Base-by-base conservation (phyloP, 768 basidiomycete genomes). In the Plicaturopsis crispa region DNA sequence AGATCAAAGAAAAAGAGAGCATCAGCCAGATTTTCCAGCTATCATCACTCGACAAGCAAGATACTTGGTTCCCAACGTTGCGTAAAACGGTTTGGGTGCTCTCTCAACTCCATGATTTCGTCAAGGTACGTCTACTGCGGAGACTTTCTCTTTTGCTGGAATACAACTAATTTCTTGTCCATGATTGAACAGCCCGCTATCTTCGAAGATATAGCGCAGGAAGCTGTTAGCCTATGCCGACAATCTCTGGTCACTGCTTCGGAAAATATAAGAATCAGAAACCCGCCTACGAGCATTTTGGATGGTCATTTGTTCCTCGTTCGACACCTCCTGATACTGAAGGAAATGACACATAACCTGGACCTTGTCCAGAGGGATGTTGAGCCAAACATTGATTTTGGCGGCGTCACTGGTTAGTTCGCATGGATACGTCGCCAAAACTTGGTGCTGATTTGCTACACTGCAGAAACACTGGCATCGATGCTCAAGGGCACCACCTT, bases 201-300 rank as follows among this genome's bases (percentile, higher is more conserved):
- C 41, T 99, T 96, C 42, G 86, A 92, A 49, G 96, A 99, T 56
- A 86, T 98, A 28, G 92, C 94, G 0, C 88, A 92, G 61, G 93
- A 97, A 61, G 89, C 93, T 0, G 71, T 96, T 22, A 69, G 73
- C 10, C 65, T 90, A 4, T 94, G 92, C 55, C 76, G 82, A 24
- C 72, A 82, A 42, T 94, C 93, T 0, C 72, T 98, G 3, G 67
- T 84, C 24, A 57, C 72, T 4, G 90, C 87, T 0, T 72, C 84
- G 0, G 72, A 82, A n/a, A 62, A 69, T 16, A 67, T 97, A 35
- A 67, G 72, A 17, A 56, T 57, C 33, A 40, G 71, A 35, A 67
- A 66, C 26, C 59, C 64, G 12, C 61, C 69, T 16, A 47, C 62
- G 5, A 61, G 65, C 34, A 51, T 57, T 4, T 58, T 86, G 6